Conservation (phyloP, 257 asterid genomes). For the Capsicum chinense region DNA sequence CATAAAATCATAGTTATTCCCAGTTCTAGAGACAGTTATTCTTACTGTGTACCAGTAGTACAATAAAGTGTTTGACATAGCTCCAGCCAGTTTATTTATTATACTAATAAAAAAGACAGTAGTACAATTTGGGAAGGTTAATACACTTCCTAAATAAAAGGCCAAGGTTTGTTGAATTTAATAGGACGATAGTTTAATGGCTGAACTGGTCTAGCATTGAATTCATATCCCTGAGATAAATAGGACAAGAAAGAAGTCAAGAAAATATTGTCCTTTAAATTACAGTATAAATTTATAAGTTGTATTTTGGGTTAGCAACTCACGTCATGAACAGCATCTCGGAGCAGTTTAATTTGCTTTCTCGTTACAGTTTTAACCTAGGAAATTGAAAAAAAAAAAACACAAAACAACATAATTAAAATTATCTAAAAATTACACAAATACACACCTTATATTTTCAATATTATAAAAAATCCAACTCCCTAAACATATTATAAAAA, state of each 20-base stretch:
- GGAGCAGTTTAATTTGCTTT: constrained; percentile 55
- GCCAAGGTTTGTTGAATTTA: background rate
- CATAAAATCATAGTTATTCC: background rate
- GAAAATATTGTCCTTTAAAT: background rate
- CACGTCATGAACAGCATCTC: constrained; percentile 60
- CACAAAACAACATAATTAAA: background rate
- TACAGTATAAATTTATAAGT: background rate
- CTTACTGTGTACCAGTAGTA: background rate
- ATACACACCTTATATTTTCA: too few species aligned
- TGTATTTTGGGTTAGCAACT: constrained; percentile 29
- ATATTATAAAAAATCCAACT: too few species aligned
- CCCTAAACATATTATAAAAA: too few species aligned
- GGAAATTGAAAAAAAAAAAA: background rate
- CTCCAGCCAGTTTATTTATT: background rate
- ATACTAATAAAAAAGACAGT: background rate
- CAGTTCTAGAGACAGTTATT: background rate
- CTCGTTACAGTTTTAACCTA: constrained; percentile 58
- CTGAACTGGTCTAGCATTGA: constrained; percentile 13
- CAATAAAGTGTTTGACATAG: background rate
- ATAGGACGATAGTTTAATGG: constrained; percentile 6
- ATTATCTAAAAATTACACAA: background rate
- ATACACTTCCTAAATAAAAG: background rate
- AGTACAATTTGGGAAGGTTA: background rate
- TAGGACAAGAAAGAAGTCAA: background rate
- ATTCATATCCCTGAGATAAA: background rate